A percentile compares a stretch with the other conserved stretches of the same genome.
These are phyloP conservation scores for Hymenoscyphus fraxineus DNA, from an alignment of 2,329 filamentous ascomycete species.

Conservation along the genomic window DNA sequence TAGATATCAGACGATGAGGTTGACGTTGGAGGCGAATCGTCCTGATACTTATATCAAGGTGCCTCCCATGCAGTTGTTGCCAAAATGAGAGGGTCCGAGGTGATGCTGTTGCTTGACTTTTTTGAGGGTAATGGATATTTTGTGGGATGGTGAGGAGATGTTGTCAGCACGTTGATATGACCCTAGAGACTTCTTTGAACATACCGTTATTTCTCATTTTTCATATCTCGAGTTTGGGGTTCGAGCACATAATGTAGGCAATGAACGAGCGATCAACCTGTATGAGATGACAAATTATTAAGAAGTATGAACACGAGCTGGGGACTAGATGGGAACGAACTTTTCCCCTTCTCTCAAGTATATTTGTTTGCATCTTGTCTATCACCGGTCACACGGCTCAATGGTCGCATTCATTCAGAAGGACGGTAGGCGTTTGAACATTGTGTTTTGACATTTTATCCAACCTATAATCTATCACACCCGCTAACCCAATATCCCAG, in stretches of 20 bases:
- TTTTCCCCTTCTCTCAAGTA: too few species aligned
- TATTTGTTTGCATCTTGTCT: too few species aligned
- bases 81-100: neutral
- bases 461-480: too few species aligned
- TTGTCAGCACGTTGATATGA: neutral
- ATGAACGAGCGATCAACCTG: neutral
- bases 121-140: neutral
- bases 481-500: too few species aligned
- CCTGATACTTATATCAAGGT: slow-evolving; percentile 38
- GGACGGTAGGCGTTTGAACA: too few species aligned
- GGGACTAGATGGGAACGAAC: too few species aligned
- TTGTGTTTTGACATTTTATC: too few species aligned
- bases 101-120: neutral
- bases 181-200: neutral
- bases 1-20: slow-evolving; percentile 43
- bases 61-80: slow-evolving; percentile 1
- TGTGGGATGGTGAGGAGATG: neutral
- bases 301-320: too few species aligned
- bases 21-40: slow-evolving; percentile 41
- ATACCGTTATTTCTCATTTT: neutral
- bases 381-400: too few species aligned
- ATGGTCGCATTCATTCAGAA: too few species aligned
- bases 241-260: neutral
- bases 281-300: too few species aligned
- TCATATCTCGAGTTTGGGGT: neutral